Evolutionary conservation across 75 land plant genomes (phyloP).

Genomic region (Sequoia sempervirens): DNA sequence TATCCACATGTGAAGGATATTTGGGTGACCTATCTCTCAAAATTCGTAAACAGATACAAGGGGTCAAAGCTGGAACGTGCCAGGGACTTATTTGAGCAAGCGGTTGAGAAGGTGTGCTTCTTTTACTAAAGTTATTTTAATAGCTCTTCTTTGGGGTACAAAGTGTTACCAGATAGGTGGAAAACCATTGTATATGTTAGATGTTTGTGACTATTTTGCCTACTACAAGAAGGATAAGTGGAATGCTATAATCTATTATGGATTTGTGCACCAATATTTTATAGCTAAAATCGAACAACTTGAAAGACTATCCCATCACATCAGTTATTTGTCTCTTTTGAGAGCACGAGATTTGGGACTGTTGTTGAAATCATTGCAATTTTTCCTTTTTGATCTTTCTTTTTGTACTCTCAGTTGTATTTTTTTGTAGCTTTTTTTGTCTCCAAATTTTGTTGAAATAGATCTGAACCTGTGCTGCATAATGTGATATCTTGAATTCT

Average conservation of each 20-base stretch:
- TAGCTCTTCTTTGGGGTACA: not conserved
- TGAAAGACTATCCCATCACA: not conserved
- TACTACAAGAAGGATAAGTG: not conserved
- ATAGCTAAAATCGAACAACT: not conserved
- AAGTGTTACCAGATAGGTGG: not conserved
- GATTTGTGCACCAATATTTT: not conserved
- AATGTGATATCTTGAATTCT: not conserved
- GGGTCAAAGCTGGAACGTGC: slow-evolving; percentile 85
- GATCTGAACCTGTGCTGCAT: not conserved
- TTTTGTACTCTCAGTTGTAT: not conserved
- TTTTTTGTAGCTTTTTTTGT: not conserved
- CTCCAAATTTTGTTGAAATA: not conserved
- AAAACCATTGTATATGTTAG: not conserved
- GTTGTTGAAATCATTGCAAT: not conserved
- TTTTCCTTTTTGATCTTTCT: not conserved
- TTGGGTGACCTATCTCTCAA: slow-evolving; percentile 87
- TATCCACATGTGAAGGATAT: slow-evolving; percentile 96
- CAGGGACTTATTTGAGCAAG: slow-evolving; percentile 87
- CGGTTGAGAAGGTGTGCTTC: slow-evolving; percentile 72
- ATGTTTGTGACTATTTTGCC: not conserved
- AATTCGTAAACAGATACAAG: slow-evolving; percentile 89
- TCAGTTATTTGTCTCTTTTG: not conserved
- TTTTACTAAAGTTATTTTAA: not conserved
- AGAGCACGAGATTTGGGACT: not conserved
- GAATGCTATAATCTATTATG: not conserved